Evolutionary conservation across 257 asterid species (phyloP).

Genomic region (Linaria vulgaris): DNA sequence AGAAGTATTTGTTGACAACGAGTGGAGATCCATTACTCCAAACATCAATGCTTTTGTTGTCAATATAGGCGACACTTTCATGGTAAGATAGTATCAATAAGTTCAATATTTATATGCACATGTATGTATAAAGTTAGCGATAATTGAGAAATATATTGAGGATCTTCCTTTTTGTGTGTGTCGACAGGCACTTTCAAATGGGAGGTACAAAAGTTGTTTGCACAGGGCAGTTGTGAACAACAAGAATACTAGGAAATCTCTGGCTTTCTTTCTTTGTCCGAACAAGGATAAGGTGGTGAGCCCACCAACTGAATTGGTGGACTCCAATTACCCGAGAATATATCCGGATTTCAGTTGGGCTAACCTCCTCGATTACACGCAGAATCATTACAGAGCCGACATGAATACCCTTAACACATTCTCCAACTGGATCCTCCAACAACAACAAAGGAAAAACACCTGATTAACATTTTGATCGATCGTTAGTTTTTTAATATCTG

Average conservation of each 20-base stretch:
- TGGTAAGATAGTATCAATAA: constrained; percentile 52
- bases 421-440: constrained; percentile 60
- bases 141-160: too few species aligned
- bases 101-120: too few species aligned
- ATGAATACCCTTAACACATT: constrained; percentile 75
- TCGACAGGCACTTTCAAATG: constrained; percentile 82
- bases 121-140: too few species aligned
- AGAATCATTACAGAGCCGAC: constrained; percentile 90
- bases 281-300: constrained; percentile 74
- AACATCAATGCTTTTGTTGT: constrained; percentile 65
- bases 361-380: constrained; percentile 70
- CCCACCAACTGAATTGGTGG: constrained; percentile 85
- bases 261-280: constrained; percentile 91
- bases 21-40: constrained; percentile 72
- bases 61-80: constrained; percentile 96
- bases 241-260: constrained; percentile 68
- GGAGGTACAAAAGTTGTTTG: constrained; percentile 83
- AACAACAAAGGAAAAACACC: constrained; percentile 31
- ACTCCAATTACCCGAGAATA: constrained; percentile 57
- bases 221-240: constrained; percentile 96
- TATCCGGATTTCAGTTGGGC: constrained; percentile 89
- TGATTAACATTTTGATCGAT: constrained; percentile 16
- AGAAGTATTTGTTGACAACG: constrained; percentile 69
- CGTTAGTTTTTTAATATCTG: not conserved
- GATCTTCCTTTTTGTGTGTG: too few species aligned